Evolutionary conservation across 371 early-diverging fungal genomes (phyloP), one percentile per base, ranked within the genome.

Genomic region (Mucor circinelloides): DNA sequence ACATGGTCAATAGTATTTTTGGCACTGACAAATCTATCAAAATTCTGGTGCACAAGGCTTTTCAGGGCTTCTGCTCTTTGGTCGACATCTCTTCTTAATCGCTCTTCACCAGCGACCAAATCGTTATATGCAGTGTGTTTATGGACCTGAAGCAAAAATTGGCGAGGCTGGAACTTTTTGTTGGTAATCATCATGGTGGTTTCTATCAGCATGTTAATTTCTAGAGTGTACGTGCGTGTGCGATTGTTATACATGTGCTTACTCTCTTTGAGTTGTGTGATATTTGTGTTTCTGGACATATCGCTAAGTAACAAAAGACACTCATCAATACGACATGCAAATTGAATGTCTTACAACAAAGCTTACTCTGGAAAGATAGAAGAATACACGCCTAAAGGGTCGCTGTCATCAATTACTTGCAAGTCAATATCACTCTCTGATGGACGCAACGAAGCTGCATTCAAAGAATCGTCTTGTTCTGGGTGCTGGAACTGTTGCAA

Each of bases 11-110:
- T 95, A 0, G 96, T 95, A 66, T 88, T 91, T 80, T 97, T 97
- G 19, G 99, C 98, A 56, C 87, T 91, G 12, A 98, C 97, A 75
- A 98, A 98, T 46, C 95, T 91, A 70, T 96, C 95, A 85, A 98
- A 98, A 70, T 97, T 93, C 66, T 90, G 90, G 76, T 96, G 94
- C 31, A 98, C 99, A 17, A 97, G 76, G 30, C 86, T 87, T 67
- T 93, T 95, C 31, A 96, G 84, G 0, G 93, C 90, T 64, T 95
- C 96, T 1, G 91, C 87, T n/a, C 94, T 82, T 72, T 94, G 90
- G 36, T 92, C 90, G 17, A 96, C 91, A 1, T 91, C 85, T 58
- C 72, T 75, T 54, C 91, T 82, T 34, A 98, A 81, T 3, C 83
- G 74, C 34, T 91, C 82, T 23, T 90, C 87, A 0, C 97, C 98